Evolutionary conservation across 768 basidiomycete species (phyloP), one percentile per base, ranked within the genome.

Genomic region (Mycena albidolilacea): DNA sequence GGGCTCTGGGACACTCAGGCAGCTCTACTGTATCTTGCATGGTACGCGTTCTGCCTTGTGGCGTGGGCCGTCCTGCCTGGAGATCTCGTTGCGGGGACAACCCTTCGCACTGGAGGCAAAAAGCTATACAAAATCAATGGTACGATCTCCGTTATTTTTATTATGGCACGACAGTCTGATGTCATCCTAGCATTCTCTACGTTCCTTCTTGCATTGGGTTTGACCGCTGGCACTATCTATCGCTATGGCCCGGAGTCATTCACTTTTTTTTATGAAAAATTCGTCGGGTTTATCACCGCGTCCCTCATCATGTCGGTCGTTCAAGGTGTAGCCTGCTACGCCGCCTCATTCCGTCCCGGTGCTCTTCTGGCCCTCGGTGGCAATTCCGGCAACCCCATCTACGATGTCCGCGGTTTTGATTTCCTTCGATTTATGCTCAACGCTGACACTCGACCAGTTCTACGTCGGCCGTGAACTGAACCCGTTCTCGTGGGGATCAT

Each of bases 101-200:
- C 85, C 9, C 81, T 97, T 77, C 88, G 98, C 58, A 92, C 90
- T 52, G 97, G 97, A 0, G 86, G 85, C 66, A 92, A 87, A 78
- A 92, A 94, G 80, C 83, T 87, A 71, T 99, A 99, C 87, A 98
- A 95, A 85, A 96, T 98, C 71, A 99, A 99, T 84, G 97, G 97
- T 97, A 79, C 77, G 88, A 81, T 44, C 67, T 39, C 37, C 55
- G 11, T 38, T 69, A 37, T 69, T 50, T 55, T 41, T 72, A 30
- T 57, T 39, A 5, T 61, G n/a, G 37, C 41, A 43, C 41, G 15
- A 65, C 62, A 17, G 43, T n/a, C 71, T 58, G 57, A 43, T 35
- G 48, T 63, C 48, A 50, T n/a, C 48, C n/a, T 69, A 98, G 97
- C 95, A 2, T 94, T 98, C 81, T 89, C 94, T 0, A 98, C 97